phyloP scores from a whole-genome alignment of 768 basidiomycete species.

The Holtermanniella nyarrowii region DNA sequence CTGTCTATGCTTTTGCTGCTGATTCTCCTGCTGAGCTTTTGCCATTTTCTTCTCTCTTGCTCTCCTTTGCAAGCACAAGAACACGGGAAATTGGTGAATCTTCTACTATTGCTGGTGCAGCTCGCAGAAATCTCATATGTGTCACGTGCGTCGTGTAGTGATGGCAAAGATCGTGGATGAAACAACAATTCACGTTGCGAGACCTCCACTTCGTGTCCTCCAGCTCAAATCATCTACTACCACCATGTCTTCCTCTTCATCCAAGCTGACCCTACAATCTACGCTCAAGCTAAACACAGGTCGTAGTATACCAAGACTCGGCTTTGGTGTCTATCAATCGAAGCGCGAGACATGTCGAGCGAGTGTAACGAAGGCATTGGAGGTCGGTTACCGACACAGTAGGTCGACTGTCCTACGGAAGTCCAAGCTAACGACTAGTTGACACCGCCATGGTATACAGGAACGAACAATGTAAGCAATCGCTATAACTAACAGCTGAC shows the following conservation, averaged over 20 bases:
- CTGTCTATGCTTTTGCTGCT: background rate
- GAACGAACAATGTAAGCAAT: conserved; percentile 27
- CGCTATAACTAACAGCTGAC: background rate
- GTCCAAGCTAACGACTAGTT: conserved; percentile 8
- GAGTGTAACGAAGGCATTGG: conserved; percentile 21
- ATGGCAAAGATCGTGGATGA: no score
- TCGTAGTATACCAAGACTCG: conserved; percentile 33
- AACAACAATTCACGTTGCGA: no score
- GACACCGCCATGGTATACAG: conserved; percentile 25
- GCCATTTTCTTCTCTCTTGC: background rate
- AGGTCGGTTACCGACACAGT: conserved; percentile 33
- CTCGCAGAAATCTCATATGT: background rate
- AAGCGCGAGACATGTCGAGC: conserved; percentile 23
- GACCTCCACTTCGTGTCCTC: background rate
- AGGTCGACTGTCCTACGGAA: background rate
- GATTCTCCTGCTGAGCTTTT: background rate
- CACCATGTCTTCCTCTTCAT: background rate
- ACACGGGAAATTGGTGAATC: no score
- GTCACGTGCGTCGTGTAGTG: no score
- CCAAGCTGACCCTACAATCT: conserved; percentile 6
- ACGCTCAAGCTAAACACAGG: conserved; percentile 27
- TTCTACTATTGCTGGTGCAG: background rate
- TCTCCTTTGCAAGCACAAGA: background rate
- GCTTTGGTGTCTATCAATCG: conserved; percentile 40
- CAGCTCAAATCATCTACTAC: background rate